Evolutionary conservation across 1,284 basidiomycete species (phyloP), one percentile per base, ranked within the genome.

Genomic region (Malassezia furfur): DNA sequence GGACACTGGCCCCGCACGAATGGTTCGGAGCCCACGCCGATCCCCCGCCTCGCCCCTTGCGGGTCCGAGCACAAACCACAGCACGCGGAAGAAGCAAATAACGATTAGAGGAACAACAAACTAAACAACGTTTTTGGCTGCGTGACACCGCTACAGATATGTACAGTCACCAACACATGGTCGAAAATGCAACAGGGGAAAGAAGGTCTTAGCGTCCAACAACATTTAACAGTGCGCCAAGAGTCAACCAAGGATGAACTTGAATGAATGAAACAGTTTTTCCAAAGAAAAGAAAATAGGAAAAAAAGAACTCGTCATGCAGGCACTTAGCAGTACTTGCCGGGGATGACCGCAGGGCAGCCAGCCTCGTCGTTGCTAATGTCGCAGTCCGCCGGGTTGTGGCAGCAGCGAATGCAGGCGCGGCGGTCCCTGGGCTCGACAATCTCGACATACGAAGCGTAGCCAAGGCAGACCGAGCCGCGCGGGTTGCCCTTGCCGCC

Each of bases 361-460:
- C 62, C 62, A 21, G 22, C 44, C 19, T 59, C 63, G 40, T 64
- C 62, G 34, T 46, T 22, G 21, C 6, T 7, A 15, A 60, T 36
- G 30, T 50, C 36, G 40, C 62, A 64, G 49, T 64, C 58, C 9
- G 28, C 39, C 14, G 58, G 39, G 51, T 72, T 59, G 37, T 62
- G 38, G 52, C 71, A 74, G 57, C 71, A 74, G 17, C 71, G 62
- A 36, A 74, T 64, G 60, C 71, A 72, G 19, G 67, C 68, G 10
- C 62, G 52, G 14, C 60, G 60, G 36, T 32, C 63, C 11, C 40
- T 38, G 19, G 71, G 71, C 48, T 74, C 71, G 45, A 74, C 56
- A 28, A 74, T 50, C 54, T 72, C 60, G 22, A 72, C 71, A 54
- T 72, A 72, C 21, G 59, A 49, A 7, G 53, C 53, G 57, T 71